Base-by-base conservation (phyloP, 2,329 filamentous ascomycete genomes). In the Xylariaceae sp. region DNA sequence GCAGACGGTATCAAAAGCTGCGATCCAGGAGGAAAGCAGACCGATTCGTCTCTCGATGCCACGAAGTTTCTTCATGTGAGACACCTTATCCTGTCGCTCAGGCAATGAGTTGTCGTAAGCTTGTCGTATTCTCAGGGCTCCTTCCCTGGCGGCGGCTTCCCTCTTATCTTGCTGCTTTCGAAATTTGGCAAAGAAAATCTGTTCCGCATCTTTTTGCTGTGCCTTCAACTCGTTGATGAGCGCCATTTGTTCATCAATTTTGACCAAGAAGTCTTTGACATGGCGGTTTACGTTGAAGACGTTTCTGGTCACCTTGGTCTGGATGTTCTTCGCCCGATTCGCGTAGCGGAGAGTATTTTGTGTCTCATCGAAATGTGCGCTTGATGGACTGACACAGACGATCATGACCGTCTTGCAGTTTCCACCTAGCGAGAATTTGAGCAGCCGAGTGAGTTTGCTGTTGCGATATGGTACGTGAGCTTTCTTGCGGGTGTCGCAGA, bases 331-430 rank as follows among this genome's bases (percentile, higher is more conserved):
- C 53, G 94, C 94, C 61, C 94, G 83, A 71, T 99, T 97, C 45
- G 94, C 94, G 66, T 99, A 99, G 63, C 95, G 89, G 16, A 99
- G 79, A 0, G 94, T 99, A 71, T 99, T 99, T 65, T 99, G 94
- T 0, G 93, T 97, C 73, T 99, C 94, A 70, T 99, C 94, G 63
- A 94, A 99, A 72, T 99, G 94, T 5, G 89, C 88, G 65, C 94
- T 97, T 1, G 91, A 97, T 1, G 94, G 94, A 62, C 92, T 97
- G 48, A 99, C 90, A 65, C 94, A 99, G 22, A 99, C 94, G 69
- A 99, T 97, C 94, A 99, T 99, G 69, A 99, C 94, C 0, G 94
- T 99, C 73, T 92, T 95, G 79, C 94, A 99, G 71, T 99, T 99
- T 3, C 94, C 94, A 31, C 94, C 94, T 0, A 99, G 82, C 0